Base-by-base conservation (phyloP, 2,329 filamentous ascomycete species). In the Colletotrichum sojae region DNA sequence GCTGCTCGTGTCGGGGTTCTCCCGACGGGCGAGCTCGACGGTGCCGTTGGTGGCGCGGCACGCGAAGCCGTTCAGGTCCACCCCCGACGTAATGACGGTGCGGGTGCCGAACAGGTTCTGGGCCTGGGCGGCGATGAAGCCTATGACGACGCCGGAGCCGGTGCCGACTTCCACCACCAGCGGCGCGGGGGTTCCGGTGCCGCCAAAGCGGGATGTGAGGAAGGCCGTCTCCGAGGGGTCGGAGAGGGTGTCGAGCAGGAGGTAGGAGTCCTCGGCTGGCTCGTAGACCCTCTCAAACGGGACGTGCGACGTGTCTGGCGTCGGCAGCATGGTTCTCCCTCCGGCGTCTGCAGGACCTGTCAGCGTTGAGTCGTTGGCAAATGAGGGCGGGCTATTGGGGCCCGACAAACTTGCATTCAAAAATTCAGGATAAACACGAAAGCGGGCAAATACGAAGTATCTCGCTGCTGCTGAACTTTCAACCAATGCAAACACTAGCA, bases 231-330 rank as follows among this genome's bases (percentile, higher is more conserved):
- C 94, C 2, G 87, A 78, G 0, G 84, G 68, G 2, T 91, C 92
- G 0, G 95, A 95, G 52, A 99, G 87, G 0, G 95, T 97, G 82
- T 99, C 95, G 36, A 99, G 89, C 56, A 99, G 88, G 52, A 99
- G 89, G 78, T 94, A 99, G 5, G 95, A 98, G 83, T 99, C 96
- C 81, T 99, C 96, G 12, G 95, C 92, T 43, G 96, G 96, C 78
- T 98, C 95, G 82, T 99, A 99, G 74, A 98, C 91, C 63, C 92
- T 90, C 79, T 93, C 89, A 81, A 95, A 97, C 63, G 92, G 89
- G 69, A 98, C 93, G 82, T 99, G 96, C 22, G 93, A 93, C 3
- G 96, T 99, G 67, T 94, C 93, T 15, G 96, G 96, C 1, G 96
- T 99, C 10, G 95, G 95, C 31, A 99, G 89, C 95, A 98, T 97